Evolutionary conservation across 106 monocot genomes (phyloP).

Genomic region (Phalaenopsis aphrodite): DNA sequence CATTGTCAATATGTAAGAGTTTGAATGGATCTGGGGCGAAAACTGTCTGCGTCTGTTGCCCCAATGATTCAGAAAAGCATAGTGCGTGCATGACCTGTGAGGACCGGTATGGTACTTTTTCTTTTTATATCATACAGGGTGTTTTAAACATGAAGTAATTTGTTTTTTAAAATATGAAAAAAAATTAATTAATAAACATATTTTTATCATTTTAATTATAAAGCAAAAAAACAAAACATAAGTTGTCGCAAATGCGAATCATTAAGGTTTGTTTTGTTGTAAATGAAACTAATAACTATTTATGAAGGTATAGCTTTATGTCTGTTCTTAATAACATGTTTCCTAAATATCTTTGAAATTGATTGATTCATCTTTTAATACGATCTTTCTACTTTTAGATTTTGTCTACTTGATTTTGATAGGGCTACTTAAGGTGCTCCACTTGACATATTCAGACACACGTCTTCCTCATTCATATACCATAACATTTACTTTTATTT

Average conservation of each 20-base stretch:
- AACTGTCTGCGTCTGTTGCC: slow-evolving; percentile 44
- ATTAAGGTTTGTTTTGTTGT: not conserved
- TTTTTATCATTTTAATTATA: too few species aligned
- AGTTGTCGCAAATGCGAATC: not conserved
- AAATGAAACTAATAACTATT: not conserved
- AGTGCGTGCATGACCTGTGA: slow-evolving; percentile 48
- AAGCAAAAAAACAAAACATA: too few species aligned
- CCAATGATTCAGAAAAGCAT: slow-evolving; percentile 35
- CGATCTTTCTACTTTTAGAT: not conserved
- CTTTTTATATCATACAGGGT: not conserved
- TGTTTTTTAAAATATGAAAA: too few species aligned
- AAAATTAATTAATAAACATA: too few species aligned
- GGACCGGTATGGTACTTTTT: slow-evolving; percentile 41
- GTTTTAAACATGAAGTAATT: too few species aligned
- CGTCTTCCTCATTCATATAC: not conserved
- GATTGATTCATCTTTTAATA: not conserved
- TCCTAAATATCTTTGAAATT: not conserved
- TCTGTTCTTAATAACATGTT: not conserved
- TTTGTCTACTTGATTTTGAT: not conserved
- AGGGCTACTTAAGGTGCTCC: slow-evolving; percentile 1
- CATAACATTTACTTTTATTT: not conserved
- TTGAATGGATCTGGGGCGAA: slow-evolving; percentile 21
- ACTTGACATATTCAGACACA: not conserved
- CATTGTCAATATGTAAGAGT: slow-evolving; percentile 36
- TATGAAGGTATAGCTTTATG: not conserved